Percentiles rank a stretch among this genome's conserved stretches.
phyloP scores from a whole-genome alignment of 257 asterid species.

The Capsicum rhomboideum region DNA sequence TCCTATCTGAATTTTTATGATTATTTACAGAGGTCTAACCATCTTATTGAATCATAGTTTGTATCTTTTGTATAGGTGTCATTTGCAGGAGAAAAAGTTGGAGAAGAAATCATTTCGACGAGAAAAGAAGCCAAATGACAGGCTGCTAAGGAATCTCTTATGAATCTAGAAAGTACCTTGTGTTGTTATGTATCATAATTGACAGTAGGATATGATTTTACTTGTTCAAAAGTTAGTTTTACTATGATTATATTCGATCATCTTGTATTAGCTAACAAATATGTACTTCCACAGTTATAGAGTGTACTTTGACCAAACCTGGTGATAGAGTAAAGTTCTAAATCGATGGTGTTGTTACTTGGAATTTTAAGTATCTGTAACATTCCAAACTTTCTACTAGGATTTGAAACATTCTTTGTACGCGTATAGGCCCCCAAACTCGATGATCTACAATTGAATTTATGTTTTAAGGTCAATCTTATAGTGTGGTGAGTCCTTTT shows the following conservation, averaged over 20 bases:
- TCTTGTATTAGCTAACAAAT: not conserved
- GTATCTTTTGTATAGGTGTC: constrained; percentile 47
- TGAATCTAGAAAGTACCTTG: constrained; percentile 69
- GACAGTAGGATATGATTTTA: constrained; percentile 1
- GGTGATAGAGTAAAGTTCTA: not conserved
- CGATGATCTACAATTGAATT: too few species aligned
- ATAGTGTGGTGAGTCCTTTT: too few species aligned
- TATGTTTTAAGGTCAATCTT: too few species aligned
- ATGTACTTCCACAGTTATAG: not conserved
- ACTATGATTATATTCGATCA: not conserved
- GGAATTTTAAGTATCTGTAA: not conserved
- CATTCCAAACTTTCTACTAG: too few species aligned
- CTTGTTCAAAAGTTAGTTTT: not conserved
- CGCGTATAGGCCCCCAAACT: too few species aligned
- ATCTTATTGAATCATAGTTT: constrained; percentile 1
- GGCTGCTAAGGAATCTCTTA: constrained; percentile 81
- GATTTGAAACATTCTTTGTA: too few species aligned
- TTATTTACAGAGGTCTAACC: not conserved
- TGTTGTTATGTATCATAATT: not conserved
- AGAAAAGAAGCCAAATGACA: constrained; percentile 79
- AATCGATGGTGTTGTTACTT: not conserved
- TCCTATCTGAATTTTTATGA: not conserved
- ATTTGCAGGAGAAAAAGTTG: constrained; percentile 85
- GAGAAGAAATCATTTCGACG: constrained; percentile 77
- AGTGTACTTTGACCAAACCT: not conserved